phyloP scores from a whole-genome alignment of 805 yeast genomes.

The Candida maesae region DNA sequence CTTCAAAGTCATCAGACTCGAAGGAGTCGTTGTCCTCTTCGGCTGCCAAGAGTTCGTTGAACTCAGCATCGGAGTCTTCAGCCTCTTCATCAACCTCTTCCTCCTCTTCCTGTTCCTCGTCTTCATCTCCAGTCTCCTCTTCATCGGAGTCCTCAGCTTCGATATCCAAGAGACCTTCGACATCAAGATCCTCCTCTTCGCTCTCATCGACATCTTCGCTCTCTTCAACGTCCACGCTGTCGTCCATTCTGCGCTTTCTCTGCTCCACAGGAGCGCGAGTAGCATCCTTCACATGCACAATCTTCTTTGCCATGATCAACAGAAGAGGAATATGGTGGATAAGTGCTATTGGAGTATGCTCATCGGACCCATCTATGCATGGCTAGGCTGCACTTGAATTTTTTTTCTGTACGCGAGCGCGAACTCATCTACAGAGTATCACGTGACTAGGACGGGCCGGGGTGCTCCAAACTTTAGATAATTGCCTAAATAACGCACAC shows the following conservation, averaged over 20 bases:
- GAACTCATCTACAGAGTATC: no score
- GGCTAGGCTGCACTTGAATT: not conserved
- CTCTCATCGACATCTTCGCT: constrained; percentile 13
- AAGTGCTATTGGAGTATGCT: no score
- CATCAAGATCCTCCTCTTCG: constrained; percentile 17
- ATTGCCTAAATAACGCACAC: no score
- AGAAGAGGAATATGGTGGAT: no score
- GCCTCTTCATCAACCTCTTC: constrained; percentile 11
- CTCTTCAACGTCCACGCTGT: constrained; percentile 10
- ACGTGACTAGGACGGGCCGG: no score
- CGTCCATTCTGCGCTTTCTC: constrained; percentile 23
- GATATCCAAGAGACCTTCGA: constrained; percentile 36
- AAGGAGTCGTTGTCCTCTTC: constrained; percentile 38
- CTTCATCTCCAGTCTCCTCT: constrained; percentile 12
- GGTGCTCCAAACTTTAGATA: no score
- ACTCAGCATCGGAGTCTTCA: constrained; percentile 56
- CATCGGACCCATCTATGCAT: constrained; percentile 1
- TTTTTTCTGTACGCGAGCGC: not conserved
- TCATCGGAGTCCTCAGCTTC: constrained; percentile 16
- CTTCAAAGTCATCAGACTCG: constrained; percentile 45
- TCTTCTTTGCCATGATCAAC: constrained; percentile 10
- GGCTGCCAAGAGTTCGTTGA: constrained; percentile 55
- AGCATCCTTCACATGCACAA: not conserved
- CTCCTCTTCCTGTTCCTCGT: constrained; percentile 10
- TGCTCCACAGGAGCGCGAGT: not conserved